Base-by-base conservation (phyloP, 345 rosid species). In the Sonneratia alba region DNA sequence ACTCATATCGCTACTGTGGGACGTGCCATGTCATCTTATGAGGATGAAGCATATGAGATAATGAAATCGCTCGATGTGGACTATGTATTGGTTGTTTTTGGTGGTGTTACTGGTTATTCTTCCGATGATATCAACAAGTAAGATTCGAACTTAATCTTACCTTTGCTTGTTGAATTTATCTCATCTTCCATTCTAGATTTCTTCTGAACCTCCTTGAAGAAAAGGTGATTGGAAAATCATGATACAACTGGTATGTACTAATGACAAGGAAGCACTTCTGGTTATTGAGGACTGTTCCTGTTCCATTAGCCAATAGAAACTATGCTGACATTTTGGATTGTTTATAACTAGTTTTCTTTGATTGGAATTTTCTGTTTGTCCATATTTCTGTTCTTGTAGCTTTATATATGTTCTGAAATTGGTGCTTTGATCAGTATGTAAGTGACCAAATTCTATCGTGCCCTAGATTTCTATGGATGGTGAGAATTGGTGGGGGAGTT, bases 1-100 rank as follows among this genome's bases (percentile, higher is more conserved):
- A 95, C 99, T 5, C 99, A 95, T 74, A 95, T 95, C 71, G 99
- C 99, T 59, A 95, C 99, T n/a, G 99, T 95, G 74, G 99, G 99
- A 61, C 98, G 99, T 73, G 99, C 99, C 68, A 92, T 95, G 99
- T 92, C 99, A 69, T 95, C 99, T 71, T 88, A 90, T 73, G 98
- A 95, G 80, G 96, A 89, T 36, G 98, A 92, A 77, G 99, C 99
- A 11, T 89, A 86, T 86, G 97, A 88, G 74, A 95, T 95, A 73
- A 95, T 95, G 91, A 87, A 85, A 81, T 90, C 97, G 40, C 98
- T 95, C 72, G 99, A 95, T 80, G 99, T 95, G 81, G 85, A 87
- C 80, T 92, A 95, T 81, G 98, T 95, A 22, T 78, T 95, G 78
- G 99, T 95, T 42, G 99, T 95, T 57, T 95, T 95, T 81, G 99